A percentile compares a stretch with the other conserved stretches of the same genome.
phyloP scores from a whole-genome alignment of 2,329 filamentous ascomycete species.

The Ceratocystis destructans region DNA sequence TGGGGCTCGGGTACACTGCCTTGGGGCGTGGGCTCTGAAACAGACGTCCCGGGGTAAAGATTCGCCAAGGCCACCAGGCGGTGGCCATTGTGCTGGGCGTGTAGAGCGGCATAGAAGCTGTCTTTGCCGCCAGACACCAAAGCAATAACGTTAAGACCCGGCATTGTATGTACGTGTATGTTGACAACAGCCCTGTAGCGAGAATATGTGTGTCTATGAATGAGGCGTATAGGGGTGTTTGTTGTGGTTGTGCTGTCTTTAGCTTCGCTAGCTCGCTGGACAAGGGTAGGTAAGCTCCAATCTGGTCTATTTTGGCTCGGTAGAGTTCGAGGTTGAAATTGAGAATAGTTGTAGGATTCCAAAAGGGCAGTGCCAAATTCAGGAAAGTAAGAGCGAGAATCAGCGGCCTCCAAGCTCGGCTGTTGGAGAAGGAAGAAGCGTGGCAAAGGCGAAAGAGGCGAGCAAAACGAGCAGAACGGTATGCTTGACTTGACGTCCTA shows the following conservation, averaged over 20 bases:
- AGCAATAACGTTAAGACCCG: constrained; percentile 63
- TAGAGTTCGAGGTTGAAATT: neutral
- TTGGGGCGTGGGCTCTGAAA: neutral
- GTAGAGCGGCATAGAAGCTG: constrained; percentile 83
- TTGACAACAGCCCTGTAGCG: neutral
- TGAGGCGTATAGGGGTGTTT: neutral
- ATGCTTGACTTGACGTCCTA: neutral
- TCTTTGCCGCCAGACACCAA: constrained; percentile 95
- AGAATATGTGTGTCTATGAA: neutral
- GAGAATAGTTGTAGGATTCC: neutral
- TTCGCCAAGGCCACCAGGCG: constrained; percentile 79
- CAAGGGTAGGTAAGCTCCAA: neutral
- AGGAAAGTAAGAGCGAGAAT: neutral
- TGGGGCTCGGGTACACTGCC: constrained; percentile 4
- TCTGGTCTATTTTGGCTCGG: neutral
- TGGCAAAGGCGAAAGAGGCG: neutral
- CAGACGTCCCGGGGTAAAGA: constrained; percentile 45
- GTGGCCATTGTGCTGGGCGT: constrained; percentile 79
- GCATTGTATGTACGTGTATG: constrained; percentile 3
- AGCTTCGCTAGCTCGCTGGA: neutral
- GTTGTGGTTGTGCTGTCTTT: constrained; percentile 1
- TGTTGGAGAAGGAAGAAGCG: neutral
- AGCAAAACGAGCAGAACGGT: neutral
- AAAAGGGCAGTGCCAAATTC: neutral
- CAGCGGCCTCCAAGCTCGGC: neutral